Evolutionary conservation across 2,329 filamentous ascomycete genomes (phyloP), one percentile per base, ranked within the genome.

Genomic region (Aspergillus nomiae): DNA sequence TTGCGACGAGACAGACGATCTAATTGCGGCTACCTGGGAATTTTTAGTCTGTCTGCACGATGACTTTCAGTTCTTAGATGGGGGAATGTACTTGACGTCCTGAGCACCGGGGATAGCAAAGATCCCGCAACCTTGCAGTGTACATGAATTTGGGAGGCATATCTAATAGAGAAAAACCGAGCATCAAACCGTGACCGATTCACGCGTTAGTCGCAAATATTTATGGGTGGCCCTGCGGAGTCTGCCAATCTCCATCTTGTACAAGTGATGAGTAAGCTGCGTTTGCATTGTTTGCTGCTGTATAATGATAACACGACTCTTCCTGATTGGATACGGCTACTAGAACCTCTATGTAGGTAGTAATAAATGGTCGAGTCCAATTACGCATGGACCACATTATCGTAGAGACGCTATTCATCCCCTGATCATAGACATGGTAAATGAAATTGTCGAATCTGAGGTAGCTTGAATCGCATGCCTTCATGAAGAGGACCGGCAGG

Each of bases 241-340:
- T 48, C 45, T 48, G 26, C 30, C 26, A 51, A 30, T 32, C 14
- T 19, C 50, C 45, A 32, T 34, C 32, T 14, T 16, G 34, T 36
- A 36, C 14, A 16, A 21, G 32, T 45, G 38, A 32, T 30, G 28
- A 8, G 32, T 30, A 59, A 53, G 53, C 56, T 21, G 16, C 69
- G 72, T 76, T 75, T 74, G 72, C 70, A 74, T 46, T 71, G 73
- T 75, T 76, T 74, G 72, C 60, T 54, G 30, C 10, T 5, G 3
- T 54, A 3, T 24, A 24, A 36, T 11, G 30, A 14, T 10, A 24
- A 16, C 51, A 21, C 30, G 1, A 30, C 51, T 14, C 51, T 36
- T 36, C 51, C 30, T 36, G 51, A 54, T 24, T 54, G 51, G 51
- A n/a, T 54, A 19, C 19, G 9, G 14, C 11, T 46, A 46, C 38